Percentiles rank a stretch among this genome's conserved stretches.
These are phyloP conservation scores for Phanerochaete carnosa DNA, from an alignment of 768 basidiomycete species.

Conservation along the genomic window DNA sequence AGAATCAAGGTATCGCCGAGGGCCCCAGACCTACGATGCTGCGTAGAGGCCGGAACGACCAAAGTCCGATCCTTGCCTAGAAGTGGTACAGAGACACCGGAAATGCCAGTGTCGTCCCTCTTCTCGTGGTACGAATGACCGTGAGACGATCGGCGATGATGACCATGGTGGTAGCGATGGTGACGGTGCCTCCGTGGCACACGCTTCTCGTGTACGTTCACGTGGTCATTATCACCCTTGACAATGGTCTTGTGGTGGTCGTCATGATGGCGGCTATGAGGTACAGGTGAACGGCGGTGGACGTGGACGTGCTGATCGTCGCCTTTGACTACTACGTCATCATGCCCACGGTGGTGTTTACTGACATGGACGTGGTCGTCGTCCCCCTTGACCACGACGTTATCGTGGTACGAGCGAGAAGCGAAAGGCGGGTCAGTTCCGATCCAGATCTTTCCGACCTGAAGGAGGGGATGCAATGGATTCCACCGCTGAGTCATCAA, in stretches of 20 bases:
- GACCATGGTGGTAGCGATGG: slow-evolving; percentile 20
- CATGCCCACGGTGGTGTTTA: slow-evolving; percentile 12
- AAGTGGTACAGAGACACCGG: background rate
- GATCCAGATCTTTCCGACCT: slow-evolving; percentile 18
- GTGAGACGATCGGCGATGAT: slow-evolving; percentile 7
- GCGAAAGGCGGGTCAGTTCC: slow-evolving; percentile 1
- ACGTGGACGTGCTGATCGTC: slow-evolving; percentile 18
- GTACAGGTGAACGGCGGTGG: slow-evolving; percentile 10
- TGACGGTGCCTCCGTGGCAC: slow-evolving; percentile 15
- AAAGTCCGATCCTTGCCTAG: background rate
- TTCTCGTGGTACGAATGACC: slow-evolving; percentile 18
- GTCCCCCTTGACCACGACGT: slow-evolving; percentile 25
- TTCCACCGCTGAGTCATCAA: slow-evolving; percentile 15
- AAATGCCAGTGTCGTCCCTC: slow-evolving; percentile 15
- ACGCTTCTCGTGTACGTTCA: slow-evolving; percentile 10
- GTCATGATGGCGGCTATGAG: slow-evolving; percentile 7
- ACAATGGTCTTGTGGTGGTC: slow-evolving; percentile 8
- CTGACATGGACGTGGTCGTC: slow-evolving; percentile 25
- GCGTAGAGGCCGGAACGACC: background rate
- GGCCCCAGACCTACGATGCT: background rate
- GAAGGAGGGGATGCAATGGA: slow-evolving; percentile 14
- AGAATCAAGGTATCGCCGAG: slow-evolving; percentile 12
- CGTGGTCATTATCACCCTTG: slow-evolving; percentile 18
- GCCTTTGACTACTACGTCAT: slow-evolving; percentile 16
- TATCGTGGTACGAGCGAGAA: slow-evolving; percentile 10